These are phyloP conservation scores for Phytophthora pisi DNA, from an alignment of 352 stramenopile species.

Conservation along the genomic window DNA sequence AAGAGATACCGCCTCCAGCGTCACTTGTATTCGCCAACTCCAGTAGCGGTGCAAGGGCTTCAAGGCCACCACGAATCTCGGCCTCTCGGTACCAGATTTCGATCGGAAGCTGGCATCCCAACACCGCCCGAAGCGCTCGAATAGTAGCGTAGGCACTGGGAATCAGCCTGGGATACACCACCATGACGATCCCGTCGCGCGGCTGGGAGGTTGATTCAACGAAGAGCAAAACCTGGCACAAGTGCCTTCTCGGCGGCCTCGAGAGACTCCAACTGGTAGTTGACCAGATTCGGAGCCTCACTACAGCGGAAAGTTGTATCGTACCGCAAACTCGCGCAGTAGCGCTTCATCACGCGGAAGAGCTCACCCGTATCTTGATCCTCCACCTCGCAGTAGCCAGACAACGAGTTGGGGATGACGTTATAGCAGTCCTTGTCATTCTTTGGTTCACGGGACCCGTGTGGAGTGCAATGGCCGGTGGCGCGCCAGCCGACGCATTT, in stretches of 20 bases:
- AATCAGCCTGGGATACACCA: conserved; percentile 56
- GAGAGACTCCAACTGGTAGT: conserved; percentile 35
- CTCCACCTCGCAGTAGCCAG: conserved; percentile 27
- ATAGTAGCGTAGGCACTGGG: conserved; percentile 32
- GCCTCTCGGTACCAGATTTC: conserved; percentile 56
- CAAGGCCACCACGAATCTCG: conserved; percentile 31
- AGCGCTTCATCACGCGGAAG: conserved; percentile 37
- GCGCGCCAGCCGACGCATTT: conserved; percentile 30
- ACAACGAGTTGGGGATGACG: conserved; percentile 19
- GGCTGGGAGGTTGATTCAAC: not conserved
- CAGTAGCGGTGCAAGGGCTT: conserved; percentile 25
- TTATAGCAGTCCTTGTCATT: conserved; percentile 26
- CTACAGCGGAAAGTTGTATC: conserved; percentile 47
- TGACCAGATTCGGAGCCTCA: conserved; percentile 44
- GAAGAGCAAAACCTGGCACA: conserved; percentile 15
- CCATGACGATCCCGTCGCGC: conserved; percentile 50
- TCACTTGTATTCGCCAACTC: conserved; percentile 18
- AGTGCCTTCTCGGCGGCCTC: conserved; percentile 22
- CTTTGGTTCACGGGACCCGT: conserved; percentile 25
- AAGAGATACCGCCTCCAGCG: conserved; percentile 27
- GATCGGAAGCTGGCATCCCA: conserved; percentile 50
- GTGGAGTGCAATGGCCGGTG: conserved; percentile 17
- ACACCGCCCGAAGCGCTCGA: conserved; percentile 30
- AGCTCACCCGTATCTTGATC: conserved; percentile 36
- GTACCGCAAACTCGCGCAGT: conserved; percentile 36